These are phyloP conservation scores for Leucocoprinus leucothites DNA, from an alignment of 768 basidiomycete genomes.

Conservation along the genomic window DNA sequence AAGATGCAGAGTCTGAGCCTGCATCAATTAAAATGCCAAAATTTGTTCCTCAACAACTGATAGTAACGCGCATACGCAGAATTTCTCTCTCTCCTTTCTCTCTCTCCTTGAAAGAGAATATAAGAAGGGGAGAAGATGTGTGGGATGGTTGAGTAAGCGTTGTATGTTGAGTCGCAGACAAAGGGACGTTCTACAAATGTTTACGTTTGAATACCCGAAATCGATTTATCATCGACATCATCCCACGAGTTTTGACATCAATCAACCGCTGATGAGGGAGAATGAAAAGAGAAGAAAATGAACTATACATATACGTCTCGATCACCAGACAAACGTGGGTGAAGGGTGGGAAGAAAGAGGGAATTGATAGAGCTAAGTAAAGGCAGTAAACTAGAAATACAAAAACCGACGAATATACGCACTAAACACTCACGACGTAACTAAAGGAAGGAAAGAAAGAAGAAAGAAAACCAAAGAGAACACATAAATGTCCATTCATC, in stretches of 20 bases:
- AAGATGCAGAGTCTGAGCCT: slow-evolving; percentile 1
- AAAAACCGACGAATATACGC: neutral
- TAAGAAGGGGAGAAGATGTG: no score
- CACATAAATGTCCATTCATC: neutral
- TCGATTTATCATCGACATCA: slow-evolving; percentile 14
- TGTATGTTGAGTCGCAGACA: no score
- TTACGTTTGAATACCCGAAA: neutral
- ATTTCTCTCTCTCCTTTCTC: no score
- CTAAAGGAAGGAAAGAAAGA: neutral
- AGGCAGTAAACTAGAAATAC: slow-evolving; percentile 5
- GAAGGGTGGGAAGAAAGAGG: neutral
- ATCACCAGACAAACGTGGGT: no score
- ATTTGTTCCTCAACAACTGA: no score
- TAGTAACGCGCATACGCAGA: neutral
- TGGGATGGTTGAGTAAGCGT: no score
- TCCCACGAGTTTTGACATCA: slow-evolving; percentile 5
- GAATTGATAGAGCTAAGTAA: neutral
- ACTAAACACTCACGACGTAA: no score
- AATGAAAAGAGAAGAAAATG: no score
- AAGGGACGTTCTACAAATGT: no score
- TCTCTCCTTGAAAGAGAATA: no score
- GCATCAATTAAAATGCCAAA: no score
- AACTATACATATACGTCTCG: no score
- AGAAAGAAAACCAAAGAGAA: neutral
- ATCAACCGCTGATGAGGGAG: neutral